Evolutionary conservation across 1,284 basidiomycete genomes (phyloP), one percentile per base, ranked within the genome.

Genomic region (Rhodotorula mucilaginosa): DNA sequence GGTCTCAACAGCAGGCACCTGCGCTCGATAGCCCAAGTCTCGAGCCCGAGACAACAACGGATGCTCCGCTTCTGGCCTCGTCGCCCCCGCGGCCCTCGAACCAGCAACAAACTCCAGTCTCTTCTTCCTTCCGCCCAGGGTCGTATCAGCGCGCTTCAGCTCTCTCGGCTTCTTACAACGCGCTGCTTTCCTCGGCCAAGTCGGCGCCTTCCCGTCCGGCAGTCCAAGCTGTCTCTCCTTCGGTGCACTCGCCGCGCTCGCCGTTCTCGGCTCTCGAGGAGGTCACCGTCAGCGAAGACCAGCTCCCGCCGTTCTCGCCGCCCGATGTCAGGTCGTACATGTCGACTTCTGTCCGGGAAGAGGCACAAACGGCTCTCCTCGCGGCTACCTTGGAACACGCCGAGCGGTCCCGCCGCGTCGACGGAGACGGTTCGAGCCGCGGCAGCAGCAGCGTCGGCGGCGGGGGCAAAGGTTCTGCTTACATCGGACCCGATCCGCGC

Each of bases 111-210:
- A 12, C 26, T 0, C 47, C 31, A 8, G 12, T 49, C 16, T 62
- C 60, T 26, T 64, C 58, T 12, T 65, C 71, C 10, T 70, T 57
- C 64, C 54, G 59, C 10, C 64, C 67, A 2, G 64, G 66, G 23
- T 75, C 68, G 5, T 62, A 62, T 29, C 51, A 59, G 56, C 74
- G 74, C 21, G 68, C 72, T 5, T 72, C 74, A 12, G 64, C 69
- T 5, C 68, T 74, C 19, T 70, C 72, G 15, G 67, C 69, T 0
- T 76, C 74, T 8, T 76, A 74, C 68, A 70, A 70, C 68, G 70
- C 67, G 1, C 60, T 74, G 21, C 74, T 75, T 44, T 61, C 66
- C 7, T 39, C 67, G 21, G 52, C 56, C 16, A 34, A 21, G 26
- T 47, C 58, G n/a, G 13, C 68, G 21, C 54, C 58, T 6, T 44